These are phyloP conservation scores for Leishmania turanica DNA, from an alignment of 208 protist species.

Conservation along the genomic window DNA sequence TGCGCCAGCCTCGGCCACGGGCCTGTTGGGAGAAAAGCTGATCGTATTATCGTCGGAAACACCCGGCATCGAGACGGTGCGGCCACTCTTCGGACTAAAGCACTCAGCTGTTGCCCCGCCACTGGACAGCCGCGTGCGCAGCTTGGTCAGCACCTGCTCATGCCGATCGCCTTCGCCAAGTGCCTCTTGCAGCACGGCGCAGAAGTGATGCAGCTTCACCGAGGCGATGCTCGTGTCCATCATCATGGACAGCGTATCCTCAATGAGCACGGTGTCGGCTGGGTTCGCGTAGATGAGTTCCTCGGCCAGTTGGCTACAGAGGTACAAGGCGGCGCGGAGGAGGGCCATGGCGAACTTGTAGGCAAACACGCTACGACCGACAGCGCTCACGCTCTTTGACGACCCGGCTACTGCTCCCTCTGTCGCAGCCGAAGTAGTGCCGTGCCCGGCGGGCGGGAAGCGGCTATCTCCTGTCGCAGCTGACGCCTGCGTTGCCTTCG, in stretches of 20 bases:
- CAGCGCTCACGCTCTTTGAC: slow-evolving; percentile 8
- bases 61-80: not conserved
- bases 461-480: not conserved
- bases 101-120: not conserved
- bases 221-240: slow-evolving; percentile 84
- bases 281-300: slow-evolving; percentile 63
- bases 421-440: not conserved
- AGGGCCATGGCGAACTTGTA: slow-evolving; percentile 69
- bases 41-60: not conserved
- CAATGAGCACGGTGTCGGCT: slow-evolving; percentile 83
- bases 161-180: slow-evolving; percentile 22
- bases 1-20: not conserved
- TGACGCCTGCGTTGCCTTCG: not conserved
- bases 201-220: slow-evolving; percentile 83
- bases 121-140: slow-evolving; percentile 54
- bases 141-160: slow-evolving; percentile 35
- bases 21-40: not conserved
- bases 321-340: slow-evolving; percentile 71
- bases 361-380: slow-evolving; percentile 45
- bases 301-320: slow-evolving; percentile 63
- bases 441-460: not conserved
- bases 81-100: not conserved
- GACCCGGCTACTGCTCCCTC: not conserved
- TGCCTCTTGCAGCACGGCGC: slow-evolving; percentile 39
- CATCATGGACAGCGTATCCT: slow-evolving; percentile 87